Evolutionary conservation across 2,329 filamentous ascomycete species (phyloP), one percentile per base, ranked within the genome.

Genomic region (Colletotrichum simmondsii): DNA sequence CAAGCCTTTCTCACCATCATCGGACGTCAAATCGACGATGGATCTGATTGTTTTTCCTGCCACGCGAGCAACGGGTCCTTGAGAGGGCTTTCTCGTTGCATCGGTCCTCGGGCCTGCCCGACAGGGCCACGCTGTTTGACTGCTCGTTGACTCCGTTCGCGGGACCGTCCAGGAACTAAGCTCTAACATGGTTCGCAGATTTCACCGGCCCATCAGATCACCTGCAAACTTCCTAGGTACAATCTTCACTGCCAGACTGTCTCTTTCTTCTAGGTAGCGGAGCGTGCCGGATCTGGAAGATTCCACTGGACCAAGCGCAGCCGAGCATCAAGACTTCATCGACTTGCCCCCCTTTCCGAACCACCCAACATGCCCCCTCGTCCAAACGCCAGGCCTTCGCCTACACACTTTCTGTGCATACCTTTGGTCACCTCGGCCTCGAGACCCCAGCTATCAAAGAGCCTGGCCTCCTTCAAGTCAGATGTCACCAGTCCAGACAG

Each of bases 381-480:
- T 69, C 82, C 86, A 10, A 68, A 72, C 4, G 77, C 78, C 61
- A 80, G 75, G 72, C 82, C 85, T 10, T 82, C 83, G 12, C 86
- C 91, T 28, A 95, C 93, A 4, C 94, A 95, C 82, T 95, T 95
- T 79, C 85, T 95, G 59, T 94, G 92, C 81, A 85, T 96, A 64
- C 93, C 95, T 1, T 88, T 98, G 7, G 86, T 92, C 61, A 94
- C 89, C 2, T 68, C 84, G 0, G 64, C 81, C 8, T 93, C 92
- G 2, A 86, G 90, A 16, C 86, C 89, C 0, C 92, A 95, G 78
- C 87, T 98, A 1, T 85, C 90, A n/a, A 80, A 82, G 3, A 91
- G 88, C 24, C 81, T 97, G 5, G 82, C 86, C 5, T 78, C 85
- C 7, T 95, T 97, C 79, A 87, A 85, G 70, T 83, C 88, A 32